A percentile compares a stretch with the other conserved stretches of the same genome.
Conservation (phyloP, 2,329 filamentous ascomycete genomes). For the Cladobotryum protrusum region DNA sequence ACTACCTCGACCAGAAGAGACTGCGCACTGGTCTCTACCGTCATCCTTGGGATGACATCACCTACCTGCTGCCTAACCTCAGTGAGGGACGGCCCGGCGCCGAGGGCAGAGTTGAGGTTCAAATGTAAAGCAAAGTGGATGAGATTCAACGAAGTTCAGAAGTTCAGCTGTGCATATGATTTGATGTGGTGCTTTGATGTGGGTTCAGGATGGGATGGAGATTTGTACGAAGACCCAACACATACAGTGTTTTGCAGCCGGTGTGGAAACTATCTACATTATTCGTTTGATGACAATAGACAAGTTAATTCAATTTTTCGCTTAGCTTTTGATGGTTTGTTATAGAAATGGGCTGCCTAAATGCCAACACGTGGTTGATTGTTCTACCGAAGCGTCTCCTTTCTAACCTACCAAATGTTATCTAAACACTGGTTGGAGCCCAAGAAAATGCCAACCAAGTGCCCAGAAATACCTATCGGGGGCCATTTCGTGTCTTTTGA, state of each 20-base stretch:
- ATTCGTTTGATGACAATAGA: conserved; percentile 29
- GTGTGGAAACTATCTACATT: conserved; percentile 26
- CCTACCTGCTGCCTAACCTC: conserved; percentile 82
- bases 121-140: conserved; percentile 47
- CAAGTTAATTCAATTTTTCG: conserved; percentile 16
- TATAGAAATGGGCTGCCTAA: too few relatives aligned
- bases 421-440: too few relatives aligned
- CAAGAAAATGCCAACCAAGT: too few relatives aligned
- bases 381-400: too few relatives aligned
- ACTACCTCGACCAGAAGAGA: conserved; percentile 99
- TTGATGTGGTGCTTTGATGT: conserved; percentile 22
- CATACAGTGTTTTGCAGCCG: conserved; percentile 30
- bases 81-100: conserved; percentile 63
- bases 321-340: too few relatives aligned
- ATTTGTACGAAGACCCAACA: conserved; percentile 33
- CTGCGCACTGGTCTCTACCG: conserved; percentile 97
- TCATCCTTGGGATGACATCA: conserved; percentile 98
- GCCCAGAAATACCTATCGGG: too few relatives aligned
- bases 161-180: conserved; percentile 28
- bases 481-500: too few relatives aligned
- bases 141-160: conserved; percentile 20
- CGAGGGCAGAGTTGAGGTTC: conserved; percentile 86
- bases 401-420: too few relatives aligned
- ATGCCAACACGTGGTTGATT: too few relatives aligned
- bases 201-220: conserved; percentile 22